Evolutionary conservation across 2,329 filamentous ascomycete genomes (phyloP).

Genomic region (Fusarium chuoi): DNA sequence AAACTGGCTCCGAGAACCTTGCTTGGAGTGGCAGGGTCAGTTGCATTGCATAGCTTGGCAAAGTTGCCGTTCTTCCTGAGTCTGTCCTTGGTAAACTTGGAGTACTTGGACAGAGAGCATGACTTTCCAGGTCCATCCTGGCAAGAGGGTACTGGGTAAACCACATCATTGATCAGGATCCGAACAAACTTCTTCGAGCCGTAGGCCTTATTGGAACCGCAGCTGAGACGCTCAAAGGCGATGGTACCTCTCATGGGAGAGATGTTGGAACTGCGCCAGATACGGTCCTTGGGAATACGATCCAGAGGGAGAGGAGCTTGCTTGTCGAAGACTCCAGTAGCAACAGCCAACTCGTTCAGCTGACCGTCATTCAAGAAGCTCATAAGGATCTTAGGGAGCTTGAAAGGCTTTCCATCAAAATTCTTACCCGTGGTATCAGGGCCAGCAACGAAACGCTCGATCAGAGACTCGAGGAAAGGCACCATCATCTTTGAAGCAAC

Average conservation of each 20-base stretch:
- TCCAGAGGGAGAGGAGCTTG: conserved; percentile 61
- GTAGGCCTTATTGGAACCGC: conserved; percentile 42
- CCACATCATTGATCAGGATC: conserved; percentile 68
- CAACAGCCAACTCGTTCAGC: conserved; percentile 68
- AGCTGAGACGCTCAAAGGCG: conserved; percentile 71
- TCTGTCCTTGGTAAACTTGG: conserved; percentile 44
- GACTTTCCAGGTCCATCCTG: conserved; percentile 64
- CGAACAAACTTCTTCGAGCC: conserved; percentile 62
- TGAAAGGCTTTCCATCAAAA: conserved; percentile 57
- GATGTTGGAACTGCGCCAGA: conserved; percentile 66
- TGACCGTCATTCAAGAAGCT: conserved; percentile 75
- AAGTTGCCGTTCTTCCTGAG: conserved; percentile 59
- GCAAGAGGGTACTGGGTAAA: conserved; percentile 68
- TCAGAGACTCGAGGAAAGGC: conserved; percentile 65
- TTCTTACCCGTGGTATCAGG: conserved; percentile 60
- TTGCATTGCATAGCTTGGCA: conserved; percentile 59
- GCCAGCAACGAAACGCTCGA: conserved; percentile 63
- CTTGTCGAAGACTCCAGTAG: conserved; percentile 69
- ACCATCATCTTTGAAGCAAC: conserved; percentile 69
- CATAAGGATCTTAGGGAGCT: conserved; percentile 66
- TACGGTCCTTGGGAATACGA: conserved; percentile 57
- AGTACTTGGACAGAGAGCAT: conserved; percentile 60
- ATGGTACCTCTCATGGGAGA: conserved; percentile 73
- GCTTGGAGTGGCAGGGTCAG: conserved; percentile 51
- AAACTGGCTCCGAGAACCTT: conserved; percentile 60